These are phyloP conservation scores for Ploettnerulaceae sp. DNA, from an alignment of 2,329 filamentous ascomycete species.

Conservation along the genomic window DNA sequence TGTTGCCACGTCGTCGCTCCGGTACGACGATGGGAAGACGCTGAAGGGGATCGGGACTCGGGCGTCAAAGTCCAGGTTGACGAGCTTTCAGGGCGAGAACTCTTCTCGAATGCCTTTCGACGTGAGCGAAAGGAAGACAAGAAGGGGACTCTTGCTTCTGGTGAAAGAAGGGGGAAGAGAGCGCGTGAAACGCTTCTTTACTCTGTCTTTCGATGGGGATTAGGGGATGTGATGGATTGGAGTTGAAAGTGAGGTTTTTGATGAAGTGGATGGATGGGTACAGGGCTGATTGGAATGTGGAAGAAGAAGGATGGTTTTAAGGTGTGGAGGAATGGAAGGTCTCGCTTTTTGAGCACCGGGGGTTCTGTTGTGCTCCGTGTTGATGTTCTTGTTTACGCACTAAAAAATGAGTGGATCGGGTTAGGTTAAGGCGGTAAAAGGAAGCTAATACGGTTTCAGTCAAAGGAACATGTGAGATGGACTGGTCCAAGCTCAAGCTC, in stretches of 20 bases:
- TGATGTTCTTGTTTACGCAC: constrained; percentile 9
- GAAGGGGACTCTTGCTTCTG: constrained; percentile 62
- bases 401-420: background rate
- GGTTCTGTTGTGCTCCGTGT: constrained; percentile 5
- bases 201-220: constrained; percentile 15
- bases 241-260: background rate
- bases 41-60: constrained; percentile 98
- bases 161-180: constrained; percentile 43
- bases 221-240: background rate
- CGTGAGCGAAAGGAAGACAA: constrained; percentile 62
- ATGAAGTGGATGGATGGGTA: background rate
- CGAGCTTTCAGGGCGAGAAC: constrained; percentile 67
- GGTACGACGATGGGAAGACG: constrained; percentile 99
- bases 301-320: constrained; percentile 3
- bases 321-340: constrained; percentile 3
- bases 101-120: constrained; percentile 66
- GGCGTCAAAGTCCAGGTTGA: constrained; percentile 99
- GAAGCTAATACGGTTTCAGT: background rate
- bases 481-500: constrained; percentile 9
- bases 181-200: constrained; percentile 32
- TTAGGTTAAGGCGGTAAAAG: background rate
- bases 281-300: background rate
- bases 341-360: constrained; percentile 1
- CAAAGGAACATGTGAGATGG: background rate
- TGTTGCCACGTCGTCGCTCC: constrained; percentile 61